Evolutionary conservation across 305 asterid genomes (phyloP).

Genomic region (Fraxinus velutina): DNA sequence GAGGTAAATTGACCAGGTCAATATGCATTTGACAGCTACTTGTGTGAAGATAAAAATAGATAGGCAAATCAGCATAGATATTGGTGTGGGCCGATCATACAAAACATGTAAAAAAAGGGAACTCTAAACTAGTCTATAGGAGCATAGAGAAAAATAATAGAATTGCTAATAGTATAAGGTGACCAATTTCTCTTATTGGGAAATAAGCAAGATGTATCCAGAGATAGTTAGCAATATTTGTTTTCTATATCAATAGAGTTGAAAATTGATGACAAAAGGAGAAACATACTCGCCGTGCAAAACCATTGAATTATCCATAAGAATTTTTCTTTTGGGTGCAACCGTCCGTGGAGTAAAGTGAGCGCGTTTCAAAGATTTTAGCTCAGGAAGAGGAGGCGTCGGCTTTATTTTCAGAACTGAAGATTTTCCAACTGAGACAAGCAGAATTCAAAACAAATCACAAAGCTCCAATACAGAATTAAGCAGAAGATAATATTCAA

Average conservation of each 20-base stretch:
- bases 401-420: neutral
- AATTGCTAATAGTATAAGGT: neutral
- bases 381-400: neutral
- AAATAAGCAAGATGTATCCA: neutral
- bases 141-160: neutral
- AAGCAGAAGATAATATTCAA: neutral
- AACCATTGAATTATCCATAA: neutral
- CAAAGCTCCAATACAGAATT: neutral
- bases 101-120: neutral
- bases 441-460: neutral
- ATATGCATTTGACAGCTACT: neutral
- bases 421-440: slow-evolving; percentile 5
- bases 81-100: neutral
- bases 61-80: neutral
- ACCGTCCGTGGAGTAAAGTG: neutral
- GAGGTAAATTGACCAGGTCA: neutral
- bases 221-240: neutral
- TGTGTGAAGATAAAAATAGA: neutral
- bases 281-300: slow-evolving; percentile 4
- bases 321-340: neutral
- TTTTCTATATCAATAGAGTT: neutral
- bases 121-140: neutral
- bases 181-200: neutral
- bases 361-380: neutral
- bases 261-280: neutral